These are phyloP conservation scores for Combretum micranthum DNA, from an alignment of 345 rosid species.

Conservation along the genomic window DNA sequence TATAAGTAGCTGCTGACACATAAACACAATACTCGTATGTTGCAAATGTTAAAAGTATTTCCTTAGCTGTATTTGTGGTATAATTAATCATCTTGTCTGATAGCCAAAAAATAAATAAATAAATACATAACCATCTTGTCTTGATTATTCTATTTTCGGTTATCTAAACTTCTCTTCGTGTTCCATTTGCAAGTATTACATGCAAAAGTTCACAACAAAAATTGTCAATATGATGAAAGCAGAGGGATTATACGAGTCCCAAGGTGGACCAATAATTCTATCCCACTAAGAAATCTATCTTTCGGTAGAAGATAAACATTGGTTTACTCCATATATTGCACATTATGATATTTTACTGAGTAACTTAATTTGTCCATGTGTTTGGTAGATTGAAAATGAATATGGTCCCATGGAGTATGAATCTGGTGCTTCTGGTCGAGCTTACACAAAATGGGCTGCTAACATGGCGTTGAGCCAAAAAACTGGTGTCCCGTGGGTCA, in stretches of 20 bases:
- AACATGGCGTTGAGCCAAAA: slow-evolving; percentile 87
- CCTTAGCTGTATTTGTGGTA: too few relatives aligned
- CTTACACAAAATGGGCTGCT: slow-evolving; percentile 90
- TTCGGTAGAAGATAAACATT: background rate
- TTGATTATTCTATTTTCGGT: background rate
- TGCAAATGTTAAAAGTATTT: too few relatives aligned
- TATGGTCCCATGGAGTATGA: slow-evolving; percentile 93
- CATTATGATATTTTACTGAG: slow-evolving; percentile 4
- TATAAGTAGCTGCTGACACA: too few relatives aligned
- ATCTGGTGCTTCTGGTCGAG: slow-evolving; percentile 58
- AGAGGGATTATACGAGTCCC: slow-evolving; percentile 72
- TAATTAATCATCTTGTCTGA: too few relatives aligned
- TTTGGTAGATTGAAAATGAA: slow-evolving; percentile 84
- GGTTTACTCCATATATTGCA: background rate
- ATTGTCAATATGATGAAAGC: slow-evolving; percentile 98
- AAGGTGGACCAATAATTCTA: slow-evolving; percentile 95
- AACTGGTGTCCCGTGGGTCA: slow-evolving; percentile 99
- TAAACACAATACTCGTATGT: too few relatives aligned
- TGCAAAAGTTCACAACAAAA: slow-evolving; percentile 85
- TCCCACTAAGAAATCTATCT: slow-evolving; percentile 55
- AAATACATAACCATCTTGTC: too few relatives aligned
- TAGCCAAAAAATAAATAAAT: too few relatives aligned
- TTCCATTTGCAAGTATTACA: slow-evolving; percentile 49
- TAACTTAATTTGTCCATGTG: too few relatives aligned
- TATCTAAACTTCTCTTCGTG: slow-evolving; percentile 6